phyloP scores from a whole-genome alignment of 345 rosid genomes.

The Abelmoschus esculentus region DNA sequence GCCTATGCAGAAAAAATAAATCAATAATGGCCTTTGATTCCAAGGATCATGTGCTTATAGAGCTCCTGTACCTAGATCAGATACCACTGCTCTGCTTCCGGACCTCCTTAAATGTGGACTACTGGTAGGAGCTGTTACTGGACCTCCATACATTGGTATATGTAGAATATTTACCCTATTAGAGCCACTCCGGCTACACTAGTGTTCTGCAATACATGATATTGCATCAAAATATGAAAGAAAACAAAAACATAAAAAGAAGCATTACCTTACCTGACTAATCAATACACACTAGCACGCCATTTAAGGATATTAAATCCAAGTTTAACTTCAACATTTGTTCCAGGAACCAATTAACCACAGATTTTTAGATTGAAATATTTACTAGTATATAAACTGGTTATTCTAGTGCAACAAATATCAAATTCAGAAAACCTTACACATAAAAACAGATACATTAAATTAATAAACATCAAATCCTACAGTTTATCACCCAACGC shows the following conservation, averaged over 20 bases:
- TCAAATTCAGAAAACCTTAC: not conserved
- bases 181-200: not conserved
- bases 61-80: conserved; percentile 52
- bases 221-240: not conserved
- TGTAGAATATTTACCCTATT: not conserved
- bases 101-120: conserved; percentile 83
- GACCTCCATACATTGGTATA: conserved; percentile 69
- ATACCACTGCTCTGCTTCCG: conserved; percentile 60
- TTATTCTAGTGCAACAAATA: not conserved
- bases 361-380: not conserved
- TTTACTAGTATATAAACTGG: not conserved
- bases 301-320: not conserved
- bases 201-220: not conserved
- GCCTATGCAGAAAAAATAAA: not conserved
- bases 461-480: not conserved
- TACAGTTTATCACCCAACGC: not conserved
- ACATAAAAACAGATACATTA: not conserved
- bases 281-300: not conserved
- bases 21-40: not conserved
- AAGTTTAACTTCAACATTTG: not conserved
- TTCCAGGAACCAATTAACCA: not conserved
- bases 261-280: not conserved
- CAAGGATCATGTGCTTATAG: not conserved
- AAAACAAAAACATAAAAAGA: not conserved
- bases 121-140: conserved; percentile 37